Evolutionary conservation across 495 filamentous ascomycete species (phyloP), one percentile per base, ranked within the genome.

Genomic region (Lichenothelia convexa): DNA sequence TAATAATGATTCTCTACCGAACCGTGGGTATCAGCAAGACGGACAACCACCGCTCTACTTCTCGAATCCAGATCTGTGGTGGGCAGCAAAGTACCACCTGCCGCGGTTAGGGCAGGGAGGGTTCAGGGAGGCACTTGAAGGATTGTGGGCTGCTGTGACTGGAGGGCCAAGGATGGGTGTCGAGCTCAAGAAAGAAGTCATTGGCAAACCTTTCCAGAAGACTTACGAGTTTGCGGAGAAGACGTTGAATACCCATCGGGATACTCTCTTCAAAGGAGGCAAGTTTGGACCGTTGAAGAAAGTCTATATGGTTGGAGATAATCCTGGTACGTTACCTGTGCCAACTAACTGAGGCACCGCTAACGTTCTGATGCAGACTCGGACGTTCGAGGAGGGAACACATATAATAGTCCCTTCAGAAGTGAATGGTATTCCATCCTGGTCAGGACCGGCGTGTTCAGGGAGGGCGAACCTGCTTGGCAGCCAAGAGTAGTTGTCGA

Each of bases 301-400:
- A 11, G 80, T 99, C 4, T 95, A 91, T 48, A 94, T 95, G 87
- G 67, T 99, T n/a, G 89, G 89, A 0, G 89, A 99, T 46, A 99
- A 95, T 45, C 87, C 89, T 0, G 40, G 40, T 43, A 16, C 23
- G 39, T 43, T 8, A 17, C 8, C 21, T 39, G 8, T n/a, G n/a
- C n/a, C n/a, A n/a, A n/a, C n/a, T n/a, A n/a, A n/a, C n/a, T n/a
- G n/a, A n/a, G n/a, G n/a, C n/a, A n/a, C n/a, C n/a, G n/a, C n/a
- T n/a, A n/a, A n/a, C n/a, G n/a, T n/a, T n/a, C n/a, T n/a, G 6
- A 35, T 22, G 29, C 31, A 0, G 81, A 81, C 50, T 80, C 73
- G 20, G 89, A 99, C 55, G 91, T 99, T 40, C 58, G 65, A 9
- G 89, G 91, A n/a, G 87, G 80, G 18, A 95, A 93, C 47, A 63